Evolutionary conservation across 495 filamentous ascomycete genomes (phyloP), one percentile per base, ranked within the genome.

Genomic region (Penicillium malachiteum): DNA sequence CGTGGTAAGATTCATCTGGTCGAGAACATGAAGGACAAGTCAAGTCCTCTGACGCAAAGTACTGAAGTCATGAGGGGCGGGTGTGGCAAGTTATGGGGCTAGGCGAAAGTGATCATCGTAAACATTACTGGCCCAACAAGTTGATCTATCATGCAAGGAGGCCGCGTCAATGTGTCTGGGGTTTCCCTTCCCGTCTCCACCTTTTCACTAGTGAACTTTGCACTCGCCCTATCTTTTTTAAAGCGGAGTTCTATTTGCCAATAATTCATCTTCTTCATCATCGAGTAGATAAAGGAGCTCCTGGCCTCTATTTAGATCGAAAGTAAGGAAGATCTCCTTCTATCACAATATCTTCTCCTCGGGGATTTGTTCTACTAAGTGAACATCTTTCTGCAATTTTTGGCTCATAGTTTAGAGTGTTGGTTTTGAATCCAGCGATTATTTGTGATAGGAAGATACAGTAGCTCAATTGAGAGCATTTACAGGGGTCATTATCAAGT

Each of bases 101-200:
- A 46, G 43, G 26, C 43, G 43, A 46, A 26, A 26, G 26, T 46
- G 43, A 33, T 46, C 43, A 31, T 21, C 42, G 16, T 18, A 16
- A 44, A 14, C 21, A 31, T 46, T 30, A 46, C 43, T 44, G 42
- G 42, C 42, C 41, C 30, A 17, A 26, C 12, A 46, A 46, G 42
- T 44, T 46, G 43, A 46, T 46, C 43, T 46, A 32, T 46, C 43
- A 46, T 46, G 43, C 13, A 46, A 46, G 43, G 43, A 46, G 43
- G 42, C 26, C 43, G 18, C 43, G 26, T 32, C 41, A 44, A 44
- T 21, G 21, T 7, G 12, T 32, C 43, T 46, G 43, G 43, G 26
- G 42, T 44, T 17, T 13, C 34, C 34, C 34, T 37, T 11, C 18
- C 21, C 18, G 21, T 32, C 43, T 46, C 43, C 43, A 26, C 26